Evolutionary conservation across 2,329 filamentous ascomycete species (phyloP).

Genomic region (Dothideomycetes sp.): DNA sequence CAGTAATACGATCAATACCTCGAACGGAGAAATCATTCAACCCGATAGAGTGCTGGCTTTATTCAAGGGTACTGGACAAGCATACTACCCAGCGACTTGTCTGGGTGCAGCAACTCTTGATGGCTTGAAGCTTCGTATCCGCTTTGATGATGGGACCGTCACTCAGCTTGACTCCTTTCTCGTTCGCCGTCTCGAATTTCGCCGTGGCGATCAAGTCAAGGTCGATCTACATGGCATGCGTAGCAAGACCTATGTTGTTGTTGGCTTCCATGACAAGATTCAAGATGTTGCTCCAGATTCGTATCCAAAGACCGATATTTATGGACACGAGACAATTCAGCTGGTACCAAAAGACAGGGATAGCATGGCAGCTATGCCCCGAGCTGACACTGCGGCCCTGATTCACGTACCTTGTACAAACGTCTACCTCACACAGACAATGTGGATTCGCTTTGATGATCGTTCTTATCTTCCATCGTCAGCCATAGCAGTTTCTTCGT

Average conservation of each 20-base stretch:
- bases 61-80: conserved; percentile 43
- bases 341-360: conserved; percentile 34
- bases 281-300: conserved; percentile 21
- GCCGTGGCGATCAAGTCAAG: conserved; percentile 37
- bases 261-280: conserved; percentile 33
- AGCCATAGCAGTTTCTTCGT: conserved; percentile 1
- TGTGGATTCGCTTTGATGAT: conserved; percentile 34
- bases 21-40: conserved; percentile 20
- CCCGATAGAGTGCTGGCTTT: conserved; percentile 49
- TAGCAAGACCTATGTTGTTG: conserved; percentile 35
- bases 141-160: conserved; percentile 40
- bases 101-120: conserved; percentile 37
- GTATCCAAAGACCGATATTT: conserved; percentile 31
- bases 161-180: conserved; percentile 32
- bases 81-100: conserved; percentile 53
- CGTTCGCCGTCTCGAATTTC: conserved; percentile 35
- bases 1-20: background rate
- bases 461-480: conserved; percentile 25
- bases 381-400: conserved; percentile 19
- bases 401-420: conserved; percentile 32
- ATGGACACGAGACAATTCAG: conserved; percentile 32
- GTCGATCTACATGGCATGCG: conserved; percentile 38
- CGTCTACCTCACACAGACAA: conserved; percentile 36
- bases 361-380: conserved; percentile 21
- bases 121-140: conserved; percentile 34